Base-by-base conservation (phyloP, 2,329 filamentous ascomycete species). In the Aspergillus fumigatus region DNA sequence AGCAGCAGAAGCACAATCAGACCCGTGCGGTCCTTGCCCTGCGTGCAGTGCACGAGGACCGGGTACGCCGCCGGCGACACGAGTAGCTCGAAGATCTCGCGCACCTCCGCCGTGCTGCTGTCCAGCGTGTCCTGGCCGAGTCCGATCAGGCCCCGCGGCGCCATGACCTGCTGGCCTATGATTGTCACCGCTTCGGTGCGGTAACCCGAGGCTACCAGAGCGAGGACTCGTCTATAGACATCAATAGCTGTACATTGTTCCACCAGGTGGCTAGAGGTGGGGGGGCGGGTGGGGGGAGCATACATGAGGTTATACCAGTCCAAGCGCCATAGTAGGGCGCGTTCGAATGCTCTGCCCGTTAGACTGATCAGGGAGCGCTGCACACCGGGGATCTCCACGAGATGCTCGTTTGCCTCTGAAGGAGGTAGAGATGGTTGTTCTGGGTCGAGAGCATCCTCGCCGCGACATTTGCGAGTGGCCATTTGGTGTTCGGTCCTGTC, bases 1-100 rank as follows among this genome's bases (percentile, higher is more conserved):
- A 95, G 75, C 0, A 88, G 73, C 3, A 96, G 76, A 43, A 88
- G 77, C 4, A 90, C 78, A 10, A 89, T 78, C 11, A 96, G 76
- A 0, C 92, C 92, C 1, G 85, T 92, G 2, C 92, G 83, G 68
- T 96, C 92, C 70, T 96, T 96, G 56, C 92, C 92, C 67, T 95
- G 90, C 0, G 91, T 94, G 72, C 92, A 96, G 72, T 96, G 90
- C 2, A 94, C 76, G 7, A 96, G 69, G 1, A 86, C 73, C 0
- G 91, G 90, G 60, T 86, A 84, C 17, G 79, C 17, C 1, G 29
- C 32, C 1, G 56, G 26, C 10, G n/a, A 25, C 21, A 79, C 73
- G 56, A 96, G 84, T 1, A 84, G 72, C 38, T 86, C 80, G 60
- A 97, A 90, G 0, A 90, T 86, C 25, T 83, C 74, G 5, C 82